Conservation (phyloP, 345 rosid species). For the Eutrema heterophyllum region DNA sequence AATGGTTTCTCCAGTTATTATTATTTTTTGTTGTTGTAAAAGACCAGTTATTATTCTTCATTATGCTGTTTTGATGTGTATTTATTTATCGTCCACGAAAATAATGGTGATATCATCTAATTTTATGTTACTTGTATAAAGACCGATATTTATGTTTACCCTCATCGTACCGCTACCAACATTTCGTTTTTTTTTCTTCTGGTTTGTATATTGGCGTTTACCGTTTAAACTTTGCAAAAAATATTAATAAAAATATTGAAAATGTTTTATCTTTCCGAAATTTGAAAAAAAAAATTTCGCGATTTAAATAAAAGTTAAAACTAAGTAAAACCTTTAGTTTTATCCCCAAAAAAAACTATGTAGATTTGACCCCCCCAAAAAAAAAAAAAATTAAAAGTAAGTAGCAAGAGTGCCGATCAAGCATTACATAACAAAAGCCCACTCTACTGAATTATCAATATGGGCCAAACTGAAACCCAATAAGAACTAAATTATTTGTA, state of each 20-base stretch:
- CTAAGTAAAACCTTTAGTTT: no score
- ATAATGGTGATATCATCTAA: background rate
- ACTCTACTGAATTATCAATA: background rate
- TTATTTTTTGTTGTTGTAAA: no score
- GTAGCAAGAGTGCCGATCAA: no score
- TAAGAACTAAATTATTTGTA: background rate
- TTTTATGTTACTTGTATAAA: background rate
- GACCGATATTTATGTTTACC: background rate
- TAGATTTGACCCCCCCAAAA: no score
- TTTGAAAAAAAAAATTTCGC: no score
- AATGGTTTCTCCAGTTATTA: background rate
- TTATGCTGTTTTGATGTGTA: background rate
- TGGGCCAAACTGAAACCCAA: background rate
- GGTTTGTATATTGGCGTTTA: background rate
- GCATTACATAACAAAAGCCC: no score
- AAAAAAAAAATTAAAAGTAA: no score
- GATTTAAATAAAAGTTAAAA: no score
- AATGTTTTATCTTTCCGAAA: no score
- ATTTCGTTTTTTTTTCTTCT: background rate
- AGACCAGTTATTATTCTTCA: background rate
- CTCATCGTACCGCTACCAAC: background rate
- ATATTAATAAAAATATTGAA: no score
- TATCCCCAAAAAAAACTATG: no score
- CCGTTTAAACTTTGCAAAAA: no score
- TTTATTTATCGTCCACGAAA: background rate